Evolutionary conservation across 495 filamentous ascomycete species (phyloP).

Genomic region (Hyaloscypha hepaticicola): DNA sequence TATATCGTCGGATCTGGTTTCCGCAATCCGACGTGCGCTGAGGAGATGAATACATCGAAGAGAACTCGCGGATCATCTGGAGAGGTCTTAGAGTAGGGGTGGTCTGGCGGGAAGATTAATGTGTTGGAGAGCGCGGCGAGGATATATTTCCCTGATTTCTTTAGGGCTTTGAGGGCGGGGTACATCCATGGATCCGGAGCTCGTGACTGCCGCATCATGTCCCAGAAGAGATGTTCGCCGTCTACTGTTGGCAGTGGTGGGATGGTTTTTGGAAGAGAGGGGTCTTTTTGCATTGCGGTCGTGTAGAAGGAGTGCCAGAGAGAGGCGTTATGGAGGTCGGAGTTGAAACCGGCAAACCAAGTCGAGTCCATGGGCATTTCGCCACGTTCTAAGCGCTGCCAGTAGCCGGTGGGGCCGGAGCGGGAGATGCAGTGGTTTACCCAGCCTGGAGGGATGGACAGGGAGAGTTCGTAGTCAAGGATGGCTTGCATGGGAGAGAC

Average conservation of each 20-base stretch:
- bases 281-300: neutral
- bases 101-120: slow-evolving; percentile 70
- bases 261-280: slow-evolving; percentile 30
- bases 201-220: slow-evolving; percentile 80
- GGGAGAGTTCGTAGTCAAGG: slow-evolving; percentile 75
- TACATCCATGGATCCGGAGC: slow-evolving; percentile 82
- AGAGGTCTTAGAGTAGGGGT: slow-evolving; percentile 48
- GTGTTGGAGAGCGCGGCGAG: slow-evolving; percentile 89
- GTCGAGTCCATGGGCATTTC: slow-evolving; percentile 66
- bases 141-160: slow-evolving; percentile 61
- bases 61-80: slow-evolving; percentile 51
- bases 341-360: slow-evolving; percentile 77
- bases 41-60: slow-evolving; percentile 83
- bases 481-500: slow-evolving; percentile 91
- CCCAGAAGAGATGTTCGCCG: slow-evolving; percentile 79
- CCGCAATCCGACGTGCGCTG: slow-evolving; percentile 80
- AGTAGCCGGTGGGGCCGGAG: slow-evolving; percentile 75
- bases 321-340: slow-evolving; percentile 62
- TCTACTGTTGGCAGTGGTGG: slow-evolving; percentile 74
- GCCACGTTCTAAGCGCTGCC: slow-evolving; percentile 80
- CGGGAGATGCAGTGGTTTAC: slow-evolving; percentile 85
- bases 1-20: slow-evolving; percentile 89
- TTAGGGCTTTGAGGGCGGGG: slow-evolving; percentile 72
- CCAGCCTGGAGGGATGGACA: slow-evolving; percentile 80
- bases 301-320: slow-evolving; percentile 58